Conservation (phyloP, 306 rosid genomes). For the Cicer chorassanicum region DNA sequence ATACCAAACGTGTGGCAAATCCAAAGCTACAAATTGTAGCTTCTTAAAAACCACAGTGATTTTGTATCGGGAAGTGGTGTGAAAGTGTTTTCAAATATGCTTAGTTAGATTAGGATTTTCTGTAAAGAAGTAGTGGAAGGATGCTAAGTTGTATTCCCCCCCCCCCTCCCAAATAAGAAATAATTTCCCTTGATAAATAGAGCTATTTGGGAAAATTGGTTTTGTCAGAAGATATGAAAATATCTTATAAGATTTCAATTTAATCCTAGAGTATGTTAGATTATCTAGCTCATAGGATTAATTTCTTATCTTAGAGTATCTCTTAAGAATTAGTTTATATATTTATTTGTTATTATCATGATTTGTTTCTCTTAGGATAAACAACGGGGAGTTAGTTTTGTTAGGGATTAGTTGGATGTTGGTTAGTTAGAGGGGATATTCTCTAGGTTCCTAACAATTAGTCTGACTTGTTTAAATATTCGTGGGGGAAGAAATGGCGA, state of each 20-base stretch:
- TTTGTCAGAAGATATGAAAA: slow-evolving; percentile 7
- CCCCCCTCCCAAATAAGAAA: background rate
- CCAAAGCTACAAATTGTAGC: no score
- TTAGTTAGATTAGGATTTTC: slow-evolving; percentile 34
- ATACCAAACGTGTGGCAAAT: no score
- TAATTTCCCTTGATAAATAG: slow-evolving; percentile 32
- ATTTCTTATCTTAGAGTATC: background rate
- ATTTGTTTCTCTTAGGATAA: slow-evolving; percentile 3
- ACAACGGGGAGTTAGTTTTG: background rate
- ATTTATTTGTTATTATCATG: background rate
- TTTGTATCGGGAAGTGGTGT: no score
- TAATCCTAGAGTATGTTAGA: background rate
- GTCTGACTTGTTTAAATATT: no score
- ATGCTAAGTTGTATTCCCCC: background rate
- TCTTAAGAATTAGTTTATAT: background rate
- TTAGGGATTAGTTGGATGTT: slow-evolving; percentile 2
- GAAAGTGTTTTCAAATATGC: no score
- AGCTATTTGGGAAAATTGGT: slow-evolving; percentile 18
- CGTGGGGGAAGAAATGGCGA: no score
- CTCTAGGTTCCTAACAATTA: background rate
- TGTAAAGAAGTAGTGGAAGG: slow-evolving; percentile 35
- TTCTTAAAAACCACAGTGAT: no score
- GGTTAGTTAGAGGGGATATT: background rate
- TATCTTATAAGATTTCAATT: background rate
- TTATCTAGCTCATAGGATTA: slow-evolving; percentile 3